Evolutionary conservation across 345 rosid genomes (phyloP).

Genomic region (Salix koriyanagi): DNA sequence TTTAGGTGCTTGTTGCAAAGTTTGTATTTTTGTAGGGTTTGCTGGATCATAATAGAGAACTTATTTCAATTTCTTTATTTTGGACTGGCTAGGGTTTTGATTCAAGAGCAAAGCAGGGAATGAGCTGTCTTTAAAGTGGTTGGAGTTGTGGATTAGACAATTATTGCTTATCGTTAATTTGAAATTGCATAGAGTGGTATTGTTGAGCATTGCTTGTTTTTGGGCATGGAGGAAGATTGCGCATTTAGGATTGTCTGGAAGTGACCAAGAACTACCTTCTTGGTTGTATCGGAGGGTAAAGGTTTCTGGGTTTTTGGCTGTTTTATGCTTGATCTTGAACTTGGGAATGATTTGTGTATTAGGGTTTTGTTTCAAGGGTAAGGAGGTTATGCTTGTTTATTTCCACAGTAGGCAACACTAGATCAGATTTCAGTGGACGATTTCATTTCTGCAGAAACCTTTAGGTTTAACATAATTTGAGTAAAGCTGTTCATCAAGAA

Average conservation of each 20-base stretch:
- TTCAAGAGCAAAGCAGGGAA: constrained; percentile 8
- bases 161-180: not conserved
- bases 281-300: constrained; percentile 9
- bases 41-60: constrained; percentile 26
- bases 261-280: constrained; percentile 11
- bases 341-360: constrained; percentile 29
- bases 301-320: constrained; percentile 16
- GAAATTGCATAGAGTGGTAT: constrained; percentile 20
- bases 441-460: constrained; percentile 30
- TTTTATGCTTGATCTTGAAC: constrained; percentile 18
- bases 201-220: constrained; percentile 19
- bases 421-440: constrained; percentile 21
- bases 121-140: constrained; percentile 20
- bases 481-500: constrained; percentile 10
- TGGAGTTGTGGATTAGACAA: constrained; percentile 19
- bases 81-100: constrained; percentile 27
- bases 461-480: constrained; percentile 34
- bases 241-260: constrained; percentile 15
- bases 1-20: constrained; percentile 19
- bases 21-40: constrained; percentile 28
- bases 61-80: constrained; percentile 20
- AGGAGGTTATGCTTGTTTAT: constrained; percentile 34
- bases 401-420: constrained; percentile 18
- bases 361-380: constrained; percentile 18
- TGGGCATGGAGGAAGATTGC: constrained; percentile 49